These are phyloP conservation scores for Nosema granulosis DNA, from an alignment of 371 early-diverging fungal species.

Conservation along the genomic window DNA sequence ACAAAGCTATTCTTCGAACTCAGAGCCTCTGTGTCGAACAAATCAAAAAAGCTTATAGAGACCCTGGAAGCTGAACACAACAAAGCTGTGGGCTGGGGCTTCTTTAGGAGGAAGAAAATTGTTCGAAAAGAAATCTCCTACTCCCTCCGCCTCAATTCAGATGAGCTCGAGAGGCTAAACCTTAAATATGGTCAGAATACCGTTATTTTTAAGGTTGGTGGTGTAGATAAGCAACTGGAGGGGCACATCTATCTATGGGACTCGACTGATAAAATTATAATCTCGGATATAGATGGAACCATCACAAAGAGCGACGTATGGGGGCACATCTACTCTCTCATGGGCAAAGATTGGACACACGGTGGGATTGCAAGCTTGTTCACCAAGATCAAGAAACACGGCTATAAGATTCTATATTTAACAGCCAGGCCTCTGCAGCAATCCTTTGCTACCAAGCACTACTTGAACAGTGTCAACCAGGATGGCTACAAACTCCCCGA, in stretches of 20 bases:
- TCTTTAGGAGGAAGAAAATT: constrained; percentile 60
- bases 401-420: constrained; percentile 88
- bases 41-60: constrained; percentile 32
- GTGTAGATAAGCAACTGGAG: constrained; percentile 70
- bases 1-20: constrained; percentile 51
- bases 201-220: constrained; percentile 76
- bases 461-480: constrained; percentile 81
- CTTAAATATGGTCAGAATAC: constrained; percentile 81
- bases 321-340: constrained; percentile 90
- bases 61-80: constrained; percentile 57
- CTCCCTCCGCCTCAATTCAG: constrained; percentile 47
- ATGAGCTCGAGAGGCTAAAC: constrained; percentile 69
- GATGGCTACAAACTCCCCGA: constrained; percentile 79
- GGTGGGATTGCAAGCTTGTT: constrained; percentile 87
- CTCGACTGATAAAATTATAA: constrained; percentile 77
- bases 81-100: constrained; percentile 53
- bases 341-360: constrained; percentile 97
- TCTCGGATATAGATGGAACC: constrained; percentile 97
- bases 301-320: constrained; percentile 90
- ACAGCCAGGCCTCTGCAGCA: constrained; percentile 93
- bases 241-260: constrained; percentile 81
- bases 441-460: constrained; percentile 77
- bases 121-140: constrained; percentile 65
- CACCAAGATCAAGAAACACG: constrained; percentile 83
- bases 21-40: constrained; percentile 20